phyloP scores from a whole-genome alignment of 1,284 basidiomycete genomes.

The Ganoderma leucocontextum region DNA sequence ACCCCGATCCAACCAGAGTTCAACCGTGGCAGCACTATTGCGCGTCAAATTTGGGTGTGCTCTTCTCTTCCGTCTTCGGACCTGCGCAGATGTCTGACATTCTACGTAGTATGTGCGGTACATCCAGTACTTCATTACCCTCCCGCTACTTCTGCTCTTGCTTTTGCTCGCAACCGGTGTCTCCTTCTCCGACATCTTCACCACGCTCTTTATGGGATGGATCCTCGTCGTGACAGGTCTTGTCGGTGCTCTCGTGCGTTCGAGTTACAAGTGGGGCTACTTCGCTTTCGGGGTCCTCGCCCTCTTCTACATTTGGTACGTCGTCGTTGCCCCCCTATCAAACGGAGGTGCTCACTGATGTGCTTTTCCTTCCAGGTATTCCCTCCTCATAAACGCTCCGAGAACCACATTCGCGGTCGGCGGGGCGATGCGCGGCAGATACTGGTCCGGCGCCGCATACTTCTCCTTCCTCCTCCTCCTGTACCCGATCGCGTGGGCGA shows the following conservation, averaged over 20 bases:
- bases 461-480: constrained; percentile 60
- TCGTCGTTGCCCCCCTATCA: constrained; percentile 3
- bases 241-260: constrained; percentile 55
- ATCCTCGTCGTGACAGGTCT: constrained; percentile 61
- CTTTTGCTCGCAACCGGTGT: constrained; percentile 61
- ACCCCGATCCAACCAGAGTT: constrained; percentile 86
- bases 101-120: constrained; percentile 53
- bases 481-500: constrained; percentile 58
- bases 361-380: constrained; percentile 36
- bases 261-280: constrained; percentile 62
- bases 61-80: background rate
- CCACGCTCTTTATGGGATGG: constrained; percentile 60
- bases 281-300: constrained; percentile 55
- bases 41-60: constrained; percentile 57
- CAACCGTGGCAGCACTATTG: constrained; percentile 77
- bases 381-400: constrained; percentile 41
- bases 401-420: constrained; percentile 47
- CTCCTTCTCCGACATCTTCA: constrained; percentile 60
- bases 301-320: constrained; percentile 57
- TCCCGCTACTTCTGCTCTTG: constrained; percentile 61
- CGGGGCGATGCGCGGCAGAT: constrained; percentile 48
- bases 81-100: background rate
- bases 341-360: background rate
- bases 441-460: constrained; percentile 50
- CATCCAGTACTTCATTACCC: constrained; percentile 67